Evolutionary conservation across 1,284 basidiomycete genomes (phyloP).

Genomic region (Sanguinoderma infundibulare): DNA sequence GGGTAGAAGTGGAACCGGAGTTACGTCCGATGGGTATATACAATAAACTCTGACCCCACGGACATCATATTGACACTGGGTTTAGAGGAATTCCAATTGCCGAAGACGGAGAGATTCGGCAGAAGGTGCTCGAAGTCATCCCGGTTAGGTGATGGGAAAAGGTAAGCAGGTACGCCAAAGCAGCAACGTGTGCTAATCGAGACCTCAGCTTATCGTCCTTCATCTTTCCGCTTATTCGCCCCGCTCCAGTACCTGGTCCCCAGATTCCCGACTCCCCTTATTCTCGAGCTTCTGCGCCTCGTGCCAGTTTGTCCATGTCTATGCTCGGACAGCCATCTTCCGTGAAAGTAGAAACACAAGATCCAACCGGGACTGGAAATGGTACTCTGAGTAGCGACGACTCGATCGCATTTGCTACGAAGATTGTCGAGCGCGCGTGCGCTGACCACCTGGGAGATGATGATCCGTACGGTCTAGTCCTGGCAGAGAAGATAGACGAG

Average conservation of each 20-base stretch:
- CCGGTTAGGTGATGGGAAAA: conserved; percentile 13
- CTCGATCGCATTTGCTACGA: conserved; percentile 5
- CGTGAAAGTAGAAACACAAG: not conserved
- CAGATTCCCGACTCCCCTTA: conserved; percentile 35
- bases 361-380: not conserved
- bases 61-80: not conserved
- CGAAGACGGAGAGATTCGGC: conserved; percentile 28
- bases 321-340: conserved; percentile 47
- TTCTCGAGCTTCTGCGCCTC: conserved; percentile 36
- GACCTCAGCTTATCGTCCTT: conserved; percentile 37
- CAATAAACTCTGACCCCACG: not conserved
- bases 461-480: conserved; percentile 45
- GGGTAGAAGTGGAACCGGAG: not conserved
- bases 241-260: conserved; percentile 8
- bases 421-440: conserved; percentile 22
- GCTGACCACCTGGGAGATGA: conserved; percentile 20
- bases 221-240: conserved; percentile 37
- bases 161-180: conserved; percentile 20
- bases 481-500: conserved; percentile 59
- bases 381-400: conserved; percentile 16
- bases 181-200: not conserved
- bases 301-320: conserved; percentile 37
- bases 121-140: conserved; percentile 29
- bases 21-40: conserved; percentile 46
- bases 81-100: conserved; percentile 42